Evolutionary conservation across 768 basidiomycete species (phyloP).

Genomic region (Hygrocybe coccinea): DNA sequence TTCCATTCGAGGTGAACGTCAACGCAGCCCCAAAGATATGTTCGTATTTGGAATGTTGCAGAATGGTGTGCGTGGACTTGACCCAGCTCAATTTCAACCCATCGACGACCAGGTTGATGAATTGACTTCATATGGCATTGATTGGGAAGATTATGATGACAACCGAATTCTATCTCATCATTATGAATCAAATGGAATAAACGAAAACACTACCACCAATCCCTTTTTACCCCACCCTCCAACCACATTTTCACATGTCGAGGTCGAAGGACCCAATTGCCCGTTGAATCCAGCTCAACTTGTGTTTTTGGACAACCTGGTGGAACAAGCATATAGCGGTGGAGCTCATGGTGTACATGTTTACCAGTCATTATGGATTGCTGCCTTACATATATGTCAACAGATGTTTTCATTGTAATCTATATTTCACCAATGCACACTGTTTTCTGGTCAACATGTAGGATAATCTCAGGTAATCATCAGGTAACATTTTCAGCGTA

Average conservation of each 20-base stretch:
- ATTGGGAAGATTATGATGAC: slow-evolving; percentile 21
- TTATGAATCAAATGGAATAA: slow-evolving; percentile 4
- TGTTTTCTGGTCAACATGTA: too few relatives aligned
- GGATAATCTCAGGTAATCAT: too few relatives aligned
- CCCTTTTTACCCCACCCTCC: slow-evolving; percentile 2
- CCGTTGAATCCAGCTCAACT: slow-evolving; percentile 3
- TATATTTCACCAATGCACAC: not conserved
- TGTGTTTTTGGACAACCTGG: not conserved
- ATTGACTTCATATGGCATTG: slow-evolving; percentile 19
- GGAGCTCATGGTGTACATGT: not conserved
- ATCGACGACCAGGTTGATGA: slow-evolving; percentile 9
- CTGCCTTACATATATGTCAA: not conserved
- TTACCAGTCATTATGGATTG: not conserved
- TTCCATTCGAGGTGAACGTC: slow-evolving; percentile 12
- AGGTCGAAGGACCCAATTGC: not conserved
- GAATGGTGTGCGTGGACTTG: slow-evolving; percentile 26
- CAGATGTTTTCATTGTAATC: not conserved
- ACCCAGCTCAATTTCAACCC: not conserved
- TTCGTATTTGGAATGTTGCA: slow-evolving; percentile 29
- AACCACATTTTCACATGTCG: slow-evolving; percentile 3
- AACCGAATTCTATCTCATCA: slow-evolving; percentile 11
- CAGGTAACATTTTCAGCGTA: too few relatives aligned
- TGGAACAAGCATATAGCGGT: not conserved
- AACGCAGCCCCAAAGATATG: slow-evolving; percentile 25
- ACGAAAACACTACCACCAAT: slow-evolving; percentile 8